phyloP scores from a whole-genome alignment of 495 filamentous ascomycete genomes.

The Penicillium herquei region DNA sequence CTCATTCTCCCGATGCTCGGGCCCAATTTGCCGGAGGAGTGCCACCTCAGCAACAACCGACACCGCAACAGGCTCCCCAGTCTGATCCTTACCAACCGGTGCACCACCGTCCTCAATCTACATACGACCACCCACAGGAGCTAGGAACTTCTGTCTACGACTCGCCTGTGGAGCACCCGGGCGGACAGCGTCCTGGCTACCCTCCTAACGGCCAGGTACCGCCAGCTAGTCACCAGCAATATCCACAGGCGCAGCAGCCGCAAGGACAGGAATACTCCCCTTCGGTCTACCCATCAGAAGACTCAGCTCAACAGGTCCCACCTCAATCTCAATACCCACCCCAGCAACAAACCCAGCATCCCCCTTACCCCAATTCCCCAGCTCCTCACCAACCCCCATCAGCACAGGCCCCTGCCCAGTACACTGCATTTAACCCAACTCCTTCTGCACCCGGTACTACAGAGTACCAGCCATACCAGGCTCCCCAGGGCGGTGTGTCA shows the following conservation, averaged over 20 bases:
- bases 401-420: constrained; percentile 46
- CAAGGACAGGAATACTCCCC: constrained; percentile 53
- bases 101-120: constrained; percentile 64
- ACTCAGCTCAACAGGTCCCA: constrained; percentile 34
- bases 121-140: constrained; percentile 77
- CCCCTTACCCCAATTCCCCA: constrained; percentile 45
- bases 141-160: constrained; percentile 82
- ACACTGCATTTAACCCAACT: constrained; percentile 36
- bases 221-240: constrained; percentile 35
- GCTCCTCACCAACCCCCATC: constrained; percentile 45
- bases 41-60: constrained; percentile 16
- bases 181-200: constrained; percentile 42
- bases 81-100: constrained; percentile 42
- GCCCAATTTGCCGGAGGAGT: constrained; percentile 33
- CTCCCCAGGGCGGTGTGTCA: constrained; percentile 31
- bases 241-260: constrained; percentile 37
- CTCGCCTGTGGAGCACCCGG: constrained; percentile 61
- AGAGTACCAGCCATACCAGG: constrained; percentile 55
- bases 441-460: constrained; percentile 30
- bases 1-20: constrained; percentile 47
- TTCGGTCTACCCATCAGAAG: constrained; percentile 59
- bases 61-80: constrained; percentile 36
- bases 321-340: constrained; percentile 29
- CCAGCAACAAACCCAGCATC: constrained; percentile 43
- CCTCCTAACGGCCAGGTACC: constrained; percentile 42